Conservation (phyloP, 768 basidiomycete species). For the Pisolithus marmoratus region DNA sequence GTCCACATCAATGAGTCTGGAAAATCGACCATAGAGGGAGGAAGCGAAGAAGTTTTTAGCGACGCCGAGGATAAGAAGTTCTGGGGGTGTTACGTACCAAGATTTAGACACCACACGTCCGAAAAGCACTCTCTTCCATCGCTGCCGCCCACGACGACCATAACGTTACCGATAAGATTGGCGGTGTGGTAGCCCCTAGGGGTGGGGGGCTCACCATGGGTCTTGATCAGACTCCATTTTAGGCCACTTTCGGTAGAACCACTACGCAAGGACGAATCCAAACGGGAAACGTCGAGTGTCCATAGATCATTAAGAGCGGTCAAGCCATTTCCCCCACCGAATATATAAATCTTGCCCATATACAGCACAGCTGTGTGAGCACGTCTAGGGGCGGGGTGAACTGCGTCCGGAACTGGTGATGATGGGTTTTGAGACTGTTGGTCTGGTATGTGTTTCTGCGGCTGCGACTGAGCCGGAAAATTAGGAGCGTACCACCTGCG, state of each 20-base stretch:
- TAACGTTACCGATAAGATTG: constrained; percentile 77
- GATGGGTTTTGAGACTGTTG: constrained; percentile 2
- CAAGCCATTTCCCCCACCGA: constrained; percentile 92
- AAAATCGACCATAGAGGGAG: background rate
- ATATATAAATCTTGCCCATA: constrained; percentile 69
- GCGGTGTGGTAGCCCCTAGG: constrained; percentile 88
- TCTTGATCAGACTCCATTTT: constrained; percentile 56
- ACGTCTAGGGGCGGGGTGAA: constrained; percentile 61
- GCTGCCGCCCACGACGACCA: constrained; percentile 88
- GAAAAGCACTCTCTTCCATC: constrained; percentile 86
- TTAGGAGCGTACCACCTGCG: constrained; percentile 59
- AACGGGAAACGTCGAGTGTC: constrained; percentile 65
- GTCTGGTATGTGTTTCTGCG: background rate
- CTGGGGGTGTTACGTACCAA: constrained; percentile 52
- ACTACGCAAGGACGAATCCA: constrained; percentile 21
- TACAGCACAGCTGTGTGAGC: constrained; percentile 85
- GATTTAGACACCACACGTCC: constrained; percentile 81
- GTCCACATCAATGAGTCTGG: constrained; percentile 27
- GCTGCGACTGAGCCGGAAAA: constrained; percentile 16
- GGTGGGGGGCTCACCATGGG: constrained; percentile 49
- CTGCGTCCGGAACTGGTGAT: constrained; percentile 3
- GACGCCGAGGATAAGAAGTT: background rate
- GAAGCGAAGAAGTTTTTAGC: background rate
- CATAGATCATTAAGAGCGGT: constrained; percentile 89
- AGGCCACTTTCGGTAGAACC: constrained; percentile 24